phyloP scores from a whole-genome alignment of 2,329 filamentous ascomycete species.

The Nakataea oryzae region DNA sequence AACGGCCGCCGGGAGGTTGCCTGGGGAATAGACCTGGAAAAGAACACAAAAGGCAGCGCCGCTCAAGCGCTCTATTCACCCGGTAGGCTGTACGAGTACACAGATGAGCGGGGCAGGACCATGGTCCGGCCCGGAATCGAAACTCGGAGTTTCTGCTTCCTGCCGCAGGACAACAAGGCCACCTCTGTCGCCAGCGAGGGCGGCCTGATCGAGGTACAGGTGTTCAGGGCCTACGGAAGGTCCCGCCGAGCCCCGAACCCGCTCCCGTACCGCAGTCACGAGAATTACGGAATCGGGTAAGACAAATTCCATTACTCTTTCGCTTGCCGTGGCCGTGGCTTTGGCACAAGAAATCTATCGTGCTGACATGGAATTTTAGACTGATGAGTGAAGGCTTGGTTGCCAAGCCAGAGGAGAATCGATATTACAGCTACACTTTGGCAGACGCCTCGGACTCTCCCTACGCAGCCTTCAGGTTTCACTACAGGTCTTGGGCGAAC shows the following conservation, averaged over 20 bases:
- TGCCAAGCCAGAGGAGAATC: conserved; percentile 36
- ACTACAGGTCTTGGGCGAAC: conserved; percentile 43
- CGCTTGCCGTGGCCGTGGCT: background rate
- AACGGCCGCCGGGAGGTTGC: conserved; percentile 41
- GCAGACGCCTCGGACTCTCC: conserved; percentile 40
- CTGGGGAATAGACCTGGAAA: conserved; percentile 37
- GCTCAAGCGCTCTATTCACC: conserved; percentile 38
- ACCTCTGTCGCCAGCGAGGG: conserved; percentile 38
- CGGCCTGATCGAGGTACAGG: conserved; percentile 42
- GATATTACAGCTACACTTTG: conserved; percentile 41
- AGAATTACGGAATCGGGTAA: conserved; percentile 43
- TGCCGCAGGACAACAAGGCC: conserved; percentile 19
- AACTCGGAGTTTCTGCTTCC: conserved; percentile 39
- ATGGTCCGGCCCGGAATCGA: conserved; percentile 31
- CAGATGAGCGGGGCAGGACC: conserved; percentile 22
- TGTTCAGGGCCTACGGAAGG: conserved; percentile 40
- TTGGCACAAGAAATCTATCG: background rate
- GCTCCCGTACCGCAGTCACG: conserved; percentile 32
- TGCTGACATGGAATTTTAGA: conserved; percentile 19
- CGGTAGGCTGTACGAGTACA: conserved; percentile 25
- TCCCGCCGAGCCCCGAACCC: conserved; percentile 29
- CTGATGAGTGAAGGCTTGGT: conserved; percentile 42
- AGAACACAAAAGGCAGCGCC: conserved; percentile 22
- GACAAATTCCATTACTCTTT: conserved; percentile 16
- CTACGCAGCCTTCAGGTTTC: conserved; percentile 42